Evolutionary conservation across 2,329 filamentous ascomycete species (phyloP).

Genomic region (Xylaria sp.): DNA sequence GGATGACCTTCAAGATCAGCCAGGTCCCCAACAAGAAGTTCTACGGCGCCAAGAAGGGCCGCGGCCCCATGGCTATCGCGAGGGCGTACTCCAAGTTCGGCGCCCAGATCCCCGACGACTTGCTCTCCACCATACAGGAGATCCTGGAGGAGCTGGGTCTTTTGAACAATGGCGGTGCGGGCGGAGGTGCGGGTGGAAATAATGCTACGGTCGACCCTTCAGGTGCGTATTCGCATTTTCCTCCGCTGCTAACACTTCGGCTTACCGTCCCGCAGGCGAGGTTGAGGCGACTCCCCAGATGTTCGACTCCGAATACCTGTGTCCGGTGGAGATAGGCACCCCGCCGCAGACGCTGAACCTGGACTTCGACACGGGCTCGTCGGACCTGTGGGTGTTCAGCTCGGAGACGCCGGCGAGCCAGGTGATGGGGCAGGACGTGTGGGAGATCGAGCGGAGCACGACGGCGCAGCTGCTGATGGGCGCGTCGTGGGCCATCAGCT

Average conservation of each 20-base stretch:
- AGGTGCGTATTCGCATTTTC: conserved; percentile 6
- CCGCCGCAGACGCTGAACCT: conserved; percentile 47
- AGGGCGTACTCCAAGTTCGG: conserved; percentile 46
- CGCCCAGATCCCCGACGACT: conserved; percentile 38
- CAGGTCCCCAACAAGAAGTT: conserved; percentile 45
- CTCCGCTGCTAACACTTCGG: background rate
- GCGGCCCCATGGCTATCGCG: conserved; percentile 44
- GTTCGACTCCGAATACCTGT: conserved; percentile 39
- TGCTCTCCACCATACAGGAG: conserved; percentile 38
- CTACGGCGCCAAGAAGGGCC: conserved; percentile 31
- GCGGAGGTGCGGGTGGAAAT: conserved; percentile 14
- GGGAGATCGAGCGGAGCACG: conserved; percentile 43
- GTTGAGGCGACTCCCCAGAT: conserved; percentile 35
- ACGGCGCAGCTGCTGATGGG: conserved; percentile 43
- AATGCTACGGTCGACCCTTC: conserved; percentile 13
- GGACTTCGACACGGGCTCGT: conserved; percentile 51
- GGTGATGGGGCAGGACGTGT: conserved; percentile 44
- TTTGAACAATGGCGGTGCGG: conserved; percentile 17
- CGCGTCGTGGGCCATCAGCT: conserved; percentile 45
- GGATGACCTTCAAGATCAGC: conserved; percentile 42
- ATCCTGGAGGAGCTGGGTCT: conserved; percentile 41
- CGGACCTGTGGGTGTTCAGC: conserved; percentile 53
- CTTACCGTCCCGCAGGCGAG: conserved; percentile 30
- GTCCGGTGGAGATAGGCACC: conserved; percentile 41
- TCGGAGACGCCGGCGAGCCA: conserved; percentile 37